Conservation (phyloP, 257 asterid genomes). For the Jacaranda mimosifolia region DNA sequence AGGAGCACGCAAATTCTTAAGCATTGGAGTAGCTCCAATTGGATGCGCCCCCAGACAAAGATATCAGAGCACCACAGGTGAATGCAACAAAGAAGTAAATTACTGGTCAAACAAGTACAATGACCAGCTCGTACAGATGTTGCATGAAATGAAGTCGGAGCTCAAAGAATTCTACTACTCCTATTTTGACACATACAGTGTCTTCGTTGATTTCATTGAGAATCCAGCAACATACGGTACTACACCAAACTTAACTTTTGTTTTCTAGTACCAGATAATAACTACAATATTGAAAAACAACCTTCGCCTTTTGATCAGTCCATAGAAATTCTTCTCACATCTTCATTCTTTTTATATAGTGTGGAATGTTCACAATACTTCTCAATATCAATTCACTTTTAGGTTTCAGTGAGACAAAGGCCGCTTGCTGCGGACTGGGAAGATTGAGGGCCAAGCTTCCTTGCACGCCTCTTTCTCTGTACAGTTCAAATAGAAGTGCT, state of each 20-base stretch:
- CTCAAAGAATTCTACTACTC: slow-evolving; percentile 61
- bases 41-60: slow-evolving; percentile 78
- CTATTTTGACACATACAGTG: slow-evolving; percentile 55
- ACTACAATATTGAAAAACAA: too few species aligned
- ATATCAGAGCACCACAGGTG: slow-evolving; percentile 43
- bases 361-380: not conserved
- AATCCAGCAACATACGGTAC: slow-evolving; percentile 69
- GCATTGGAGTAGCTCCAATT: slow-evolving; percentile 53
- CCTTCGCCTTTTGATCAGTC: too few species aligned
- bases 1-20: slow-evolving; percentile 71
- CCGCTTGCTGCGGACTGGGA: slow-evolving; percentile 90
- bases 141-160: slow-evolving; percentile 53
- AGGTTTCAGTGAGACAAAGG: slow-evolving; percentile 73
- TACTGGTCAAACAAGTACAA: slow-evolving; percentile 62
- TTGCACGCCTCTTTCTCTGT: slow-evolving; percentile 68
- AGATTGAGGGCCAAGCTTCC: slow-evolving; percentile 65
- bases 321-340: not conserved
- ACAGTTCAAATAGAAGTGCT: slow-evolving; percentile 59
- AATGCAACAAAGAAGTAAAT: slow-evolving; percentile 61
- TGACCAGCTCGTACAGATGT: slow-evolving; percentile 50
- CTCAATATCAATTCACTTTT: not conserved
- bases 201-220: slow-evolving; percentile 50
- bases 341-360: not conserved
- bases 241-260: not conserved
- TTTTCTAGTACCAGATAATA: too few species aligned